These are phyloP conservation scores for Syncephalastrum racemosum DNA, from an alignment of 371 early-diverging fungal species.

Conservation along the genomic window DNA sequence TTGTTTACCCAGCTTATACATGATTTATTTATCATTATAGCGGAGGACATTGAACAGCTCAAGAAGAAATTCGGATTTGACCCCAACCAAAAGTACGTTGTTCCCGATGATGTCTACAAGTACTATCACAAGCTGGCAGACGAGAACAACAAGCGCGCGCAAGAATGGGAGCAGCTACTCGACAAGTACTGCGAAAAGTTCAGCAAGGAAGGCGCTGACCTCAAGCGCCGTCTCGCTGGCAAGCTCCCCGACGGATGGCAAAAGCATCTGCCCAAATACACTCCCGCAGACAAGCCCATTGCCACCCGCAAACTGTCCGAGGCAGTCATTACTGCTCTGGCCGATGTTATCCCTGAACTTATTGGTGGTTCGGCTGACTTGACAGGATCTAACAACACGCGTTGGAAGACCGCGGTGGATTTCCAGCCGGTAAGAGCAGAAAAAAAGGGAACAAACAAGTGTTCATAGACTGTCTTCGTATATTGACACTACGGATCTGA, in stretches of 20 bases:
- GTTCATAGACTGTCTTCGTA: not conserved
- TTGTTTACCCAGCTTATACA: slow-evolving; percentile 9
- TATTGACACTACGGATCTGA: not conserved
- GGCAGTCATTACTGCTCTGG: slow-evolving; percentile 80
- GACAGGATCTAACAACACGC: slow-evolving; percentile 96
- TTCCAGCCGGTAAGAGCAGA: slow-evolving; percentile 77
- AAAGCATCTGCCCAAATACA: slow-evolving; percentile 74
- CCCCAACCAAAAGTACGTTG: slow-evolving; percentile 72
- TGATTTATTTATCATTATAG: slow-evolving; percentile 23
- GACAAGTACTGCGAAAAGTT: slow-evolving; percentile 62
- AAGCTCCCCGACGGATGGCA: slow-evolving; percentile 80
- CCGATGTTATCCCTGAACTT: slow-evolving; percentile 79
- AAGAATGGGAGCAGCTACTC: slow-evolving; percentile 76
- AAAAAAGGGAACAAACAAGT: not conserved
- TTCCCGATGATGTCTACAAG: slow-evolving; percentile 69
- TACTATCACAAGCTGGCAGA: slow-evolving; percentile 56
- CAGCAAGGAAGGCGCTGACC: slow-evolving; percentile 72
- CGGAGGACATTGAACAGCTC: slow-evolving; percentile 85
- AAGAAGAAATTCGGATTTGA: slow-evolving; percentile 88
- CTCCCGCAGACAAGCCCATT: slow-evolving; percentile 75
- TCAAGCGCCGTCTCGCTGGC: slow-evolving; percentile 74
- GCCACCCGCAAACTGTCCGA: slow-evolving; percentile 94
- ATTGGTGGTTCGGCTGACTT: slow-evolving; percentile 99
- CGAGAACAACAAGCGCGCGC: slow-evolving; percentile 61
- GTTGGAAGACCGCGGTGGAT: slow-evolving; percentile 92